Conservation (phyloP, 1,284 basidiomycete genomes). For the Hortiboletus rubellus region DNA sequence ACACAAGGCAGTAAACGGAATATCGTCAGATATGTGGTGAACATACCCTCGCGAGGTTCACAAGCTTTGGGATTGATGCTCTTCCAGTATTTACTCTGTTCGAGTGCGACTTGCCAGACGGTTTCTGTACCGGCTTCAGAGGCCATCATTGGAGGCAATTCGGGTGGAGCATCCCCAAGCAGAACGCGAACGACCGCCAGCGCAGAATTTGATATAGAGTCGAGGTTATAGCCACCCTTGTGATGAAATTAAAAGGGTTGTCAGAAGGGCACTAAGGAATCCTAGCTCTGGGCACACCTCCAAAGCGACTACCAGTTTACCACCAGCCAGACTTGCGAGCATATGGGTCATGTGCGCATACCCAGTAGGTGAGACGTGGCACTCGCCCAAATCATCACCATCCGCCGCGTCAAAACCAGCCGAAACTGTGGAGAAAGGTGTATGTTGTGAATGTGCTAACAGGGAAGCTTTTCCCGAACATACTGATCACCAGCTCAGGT, state of each 20-base stretch:
- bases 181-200: constrained; percentile 84
- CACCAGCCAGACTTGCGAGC: constrained; percentile 86
- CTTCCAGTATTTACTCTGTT: constrained; percentile 93
- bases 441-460: constrained; percentile 2
- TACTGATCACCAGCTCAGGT: constrained; percentile 95
- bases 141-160: constrained; percentile 69
- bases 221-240: constrained; percentile 94
- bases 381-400: constrained; percentile 90
- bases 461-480: constrained; percentile 31
- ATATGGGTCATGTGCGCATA: constrained; percentile 99
- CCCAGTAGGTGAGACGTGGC: constrained; percentile 88
- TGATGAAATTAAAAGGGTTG: background rate
- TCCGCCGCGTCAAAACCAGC: constrained; percentile 97
- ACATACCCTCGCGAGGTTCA: constrained; percentile 72
- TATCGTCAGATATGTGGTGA: background rate
- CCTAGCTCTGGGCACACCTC: constrained; percentile 57
- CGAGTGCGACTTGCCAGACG: constrained; percentile 80
- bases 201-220: constrained; percentile 85
- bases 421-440: constrained; percentile 62
- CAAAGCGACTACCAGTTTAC: constrained; percentile 88
- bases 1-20: constrained; percentile 8
- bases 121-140: constrained; percentile 82
- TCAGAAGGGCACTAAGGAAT: constrained; percentile 10
- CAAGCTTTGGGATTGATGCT: constrained; percentile 75
- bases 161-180: constrained; percentile 82